These are phyloP conservation scores for Ogataea sp. DNA, from an alignment of 805 yeast species.

Conservation along the genomic window DNA sequence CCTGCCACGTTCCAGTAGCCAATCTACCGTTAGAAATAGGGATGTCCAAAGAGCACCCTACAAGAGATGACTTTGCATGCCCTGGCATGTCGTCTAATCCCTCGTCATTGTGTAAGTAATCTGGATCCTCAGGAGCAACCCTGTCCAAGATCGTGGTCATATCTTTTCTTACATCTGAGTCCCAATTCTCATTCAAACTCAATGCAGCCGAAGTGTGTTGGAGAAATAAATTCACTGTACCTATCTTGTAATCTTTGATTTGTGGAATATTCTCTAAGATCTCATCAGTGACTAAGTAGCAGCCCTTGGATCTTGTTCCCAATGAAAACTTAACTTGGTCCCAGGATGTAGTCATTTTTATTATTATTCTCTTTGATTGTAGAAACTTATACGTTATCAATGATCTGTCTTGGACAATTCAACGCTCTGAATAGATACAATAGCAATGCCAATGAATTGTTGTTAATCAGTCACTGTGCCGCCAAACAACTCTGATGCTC, in stretches of 20 bases:
- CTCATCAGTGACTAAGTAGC: constrained; percentile 66
- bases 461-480: too few species aligned
- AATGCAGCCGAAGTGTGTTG: constrained; percentile 79
- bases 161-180: constrained; percentile 67
- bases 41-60: constrained; percentile 58
- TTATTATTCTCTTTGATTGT: background rate
- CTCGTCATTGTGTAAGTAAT: constrained; percentile 61
- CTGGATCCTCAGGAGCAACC: constrained; percentile 48
- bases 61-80: constrained; percentile 54
- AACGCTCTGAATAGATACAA: too few species aligned
- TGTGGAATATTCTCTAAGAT: constrained; percentile 49
- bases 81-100: constrained; percentile 86
- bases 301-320: constrained; percentile 54
- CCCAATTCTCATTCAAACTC: constrained; percentile 73
- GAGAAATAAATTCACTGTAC: constrained; percentile 56
- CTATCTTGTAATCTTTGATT: constrained; percentile 49
- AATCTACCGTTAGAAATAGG: constrained; percentile 65
- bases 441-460: too few species aligned
- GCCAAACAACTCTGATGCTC: too few species aligned
- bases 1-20: constrained; percentile 82
- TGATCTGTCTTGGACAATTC: too few species aligned
- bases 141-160: constrained; percentile 56
- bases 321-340: constrained; percentile 49
- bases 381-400: background rate
- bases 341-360: constrained; percentile 34